These are phyloP conservation scores for Harrya chromipes DNA, from an alignment of 768 basidiomycete species.

Conservation along the genomic window DNA sequence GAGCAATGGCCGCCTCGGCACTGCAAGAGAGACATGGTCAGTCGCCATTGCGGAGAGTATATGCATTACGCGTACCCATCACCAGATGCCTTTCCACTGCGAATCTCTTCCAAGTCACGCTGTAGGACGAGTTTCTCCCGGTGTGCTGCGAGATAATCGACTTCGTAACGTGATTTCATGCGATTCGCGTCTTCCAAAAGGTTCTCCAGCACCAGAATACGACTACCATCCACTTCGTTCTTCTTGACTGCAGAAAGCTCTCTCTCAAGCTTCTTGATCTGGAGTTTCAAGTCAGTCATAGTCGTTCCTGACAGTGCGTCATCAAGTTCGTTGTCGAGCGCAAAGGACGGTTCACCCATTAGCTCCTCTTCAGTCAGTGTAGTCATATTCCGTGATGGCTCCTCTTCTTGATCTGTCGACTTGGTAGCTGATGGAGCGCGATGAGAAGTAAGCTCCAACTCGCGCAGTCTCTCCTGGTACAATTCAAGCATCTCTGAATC, in stretches of 20 bases:
- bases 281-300: slow-evolving; percentile 89
- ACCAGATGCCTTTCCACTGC: slow-evolving; percentile 78
- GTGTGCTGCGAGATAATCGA: slow-evolving; percentile 82
- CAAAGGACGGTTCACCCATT: slow-evolving; percentile 49
- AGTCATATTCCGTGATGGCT: slow-evolving; percentile 21
- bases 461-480: slow-evolving; percentile 87
- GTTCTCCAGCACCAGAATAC: slow-evolving; percentile 84
- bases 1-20: slow-evolving; percentile 82
- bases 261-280: slow-evolving; percentile 75
- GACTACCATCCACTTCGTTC: slow-evolving; percentile 74
- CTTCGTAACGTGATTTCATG: slow-evolving; percentile 86
- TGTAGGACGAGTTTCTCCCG: slow-evolving; percentile 78
- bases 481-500: slow-evolving; percentile 85
- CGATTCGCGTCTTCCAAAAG: slow-evolving; percentile 87
- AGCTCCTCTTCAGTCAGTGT: slow-evolving; percentile 47
- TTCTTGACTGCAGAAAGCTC: slow-evolving; percentile 74
- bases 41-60: background rate
- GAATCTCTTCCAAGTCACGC: slow-evolving; percentile 82
- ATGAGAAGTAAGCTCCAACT: slow-evolving; percentile 72
- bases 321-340: slow-evolving; percentile 83
- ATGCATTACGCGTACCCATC: slow-evolving; percentile 58
- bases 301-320: slow-evolving; percentile 80
- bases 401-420: slow-evolving; percentile 18
- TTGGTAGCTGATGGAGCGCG: slow-evolving; percentile 38
- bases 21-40: slow-evolving; percentile 36